Evolutionary conservation across 805 yeast genomes (phyloP), one percentile per base, ranked within the genome.

Genomic region (Hagleromyces aurorensis): DNA sequence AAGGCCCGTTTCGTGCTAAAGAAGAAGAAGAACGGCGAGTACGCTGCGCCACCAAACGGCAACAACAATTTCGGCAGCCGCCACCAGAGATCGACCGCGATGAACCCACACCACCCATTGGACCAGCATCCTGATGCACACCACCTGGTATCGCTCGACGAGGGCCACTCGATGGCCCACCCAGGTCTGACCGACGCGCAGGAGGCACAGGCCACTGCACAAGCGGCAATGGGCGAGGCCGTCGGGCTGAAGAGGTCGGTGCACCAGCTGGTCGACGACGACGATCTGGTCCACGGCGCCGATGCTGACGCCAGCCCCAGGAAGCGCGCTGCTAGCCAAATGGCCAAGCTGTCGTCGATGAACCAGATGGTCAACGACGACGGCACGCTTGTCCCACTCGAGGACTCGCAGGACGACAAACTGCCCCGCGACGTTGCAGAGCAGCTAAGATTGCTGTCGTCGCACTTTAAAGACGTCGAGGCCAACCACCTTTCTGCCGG

Each of bases 361-460:
- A 29, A 28, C 12, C 27, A 27, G 13, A 6, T 38, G 32, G 32
- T 37, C 13, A 29, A 36, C 11, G 53, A 47, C 26, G 52, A 47
- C 19, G 45, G 36, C 21, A 32, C 43, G 7, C 31, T 48, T 14
- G 43, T 34, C 7, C 27, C 48, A 6, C 37, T 46, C 14, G 57
- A 51, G 26, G 55, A 53, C 21, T 38, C 48, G 3, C 47, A 40
- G 15, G 57, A 52, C 21, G 57, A 55, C 33, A 52, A 50, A 36
- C 38, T 52, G 24, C 58, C 59, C 12, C 55, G 51, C 16, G 57
- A 55, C 21, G 55, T 55, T 11, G 60, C 60, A 2, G 60, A 55
- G 33, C 60, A 55, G 34, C 31, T 53, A 24, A 49, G 57, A 36
- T 33, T 55, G 15, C 33, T 55, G 32, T 49, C 57, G 7, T 52